Evolutionary conservation across 148 eudicot genomes (phyloP).

Genomic region (Diospyros kaki): DNA sequence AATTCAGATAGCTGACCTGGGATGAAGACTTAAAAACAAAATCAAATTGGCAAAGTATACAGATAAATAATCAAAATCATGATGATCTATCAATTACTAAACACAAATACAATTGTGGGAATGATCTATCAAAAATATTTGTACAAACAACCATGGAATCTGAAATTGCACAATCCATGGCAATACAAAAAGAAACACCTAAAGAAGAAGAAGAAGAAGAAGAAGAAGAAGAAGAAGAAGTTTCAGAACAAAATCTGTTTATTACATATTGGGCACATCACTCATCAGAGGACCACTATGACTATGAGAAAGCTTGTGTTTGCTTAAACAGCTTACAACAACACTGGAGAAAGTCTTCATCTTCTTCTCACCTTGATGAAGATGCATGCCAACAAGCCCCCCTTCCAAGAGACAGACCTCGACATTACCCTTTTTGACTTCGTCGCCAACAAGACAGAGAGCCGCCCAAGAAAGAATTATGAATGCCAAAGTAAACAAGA

Average conservation of each 20-base stretch:
- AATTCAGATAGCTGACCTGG: too few relatives aligned
- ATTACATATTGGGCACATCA: not conserved
- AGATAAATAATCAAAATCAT: not conserved
- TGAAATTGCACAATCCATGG: not conserved
- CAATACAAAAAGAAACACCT: constrained; percentile 1
- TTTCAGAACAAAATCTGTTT: not conserved
- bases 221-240: not conserved
- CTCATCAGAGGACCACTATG: not conserved
- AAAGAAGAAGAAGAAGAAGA: not conserved
- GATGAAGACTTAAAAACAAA: too few relatives aligned
- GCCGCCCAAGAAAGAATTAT: constrained; percentile 8
- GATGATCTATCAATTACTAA: not conserved
- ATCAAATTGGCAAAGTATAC: too few relatives aligned
- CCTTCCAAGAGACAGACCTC: not conserved
- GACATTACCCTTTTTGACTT: not conserved
- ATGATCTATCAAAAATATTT: not conserved
- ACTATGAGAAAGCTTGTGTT: not conserved
- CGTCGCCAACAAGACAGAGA: not conserved
- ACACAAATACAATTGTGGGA: not conserved
- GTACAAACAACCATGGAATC: constrained; percentile 7
- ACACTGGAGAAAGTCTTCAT: too few relatives aligned
- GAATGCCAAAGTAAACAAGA: not conserved
- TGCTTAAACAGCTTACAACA: not conserved
- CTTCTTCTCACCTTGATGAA: not conserved
- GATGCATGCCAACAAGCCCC: not conserved